phyloP scores from a whole-genome alignment of 257 asterid genomes.

The Solanum etuberosum region DNA sequence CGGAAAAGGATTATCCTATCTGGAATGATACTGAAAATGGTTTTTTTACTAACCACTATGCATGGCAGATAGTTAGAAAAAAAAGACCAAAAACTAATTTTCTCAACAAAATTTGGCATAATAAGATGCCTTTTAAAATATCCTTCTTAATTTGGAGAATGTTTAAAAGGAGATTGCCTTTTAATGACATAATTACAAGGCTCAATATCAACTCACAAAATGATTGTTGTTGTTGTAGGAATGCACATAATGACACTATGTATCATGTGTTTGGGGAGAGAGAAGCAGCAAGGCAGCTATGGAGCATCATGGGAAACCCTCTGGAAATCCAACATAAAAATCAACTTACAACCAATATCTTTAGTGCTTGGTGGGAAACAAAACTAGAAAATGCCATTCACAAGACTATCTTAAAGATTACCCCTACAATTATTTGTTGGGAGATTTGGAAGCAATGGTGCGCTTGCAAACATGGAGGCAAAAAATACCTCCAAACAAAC shows the following conservation, averaged over 20 bases:
- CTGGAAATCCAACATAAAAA: too few species aligned
- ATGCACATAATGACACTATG: too few species aligned
- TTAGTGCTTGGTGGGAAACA: background rate
- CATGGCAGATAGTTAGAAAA: background rate
- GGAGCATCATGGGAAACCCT: too few species aligned
- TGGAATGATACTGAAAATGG: background rate
- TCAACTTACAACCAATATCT: background rate
- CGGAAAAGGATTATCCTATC: background rate
- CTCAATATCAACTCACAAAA: too few species aligned
- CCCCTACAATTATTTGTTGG: background rate
- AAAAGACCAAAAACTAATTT: background rate
- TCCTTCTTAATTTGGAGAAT: background rate
- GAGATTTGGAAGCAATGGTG: background rate
- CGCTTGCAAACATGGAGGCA: background rate
- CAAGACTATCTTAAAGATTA: background rate
- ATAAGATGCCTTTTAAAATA: too few species aligned
- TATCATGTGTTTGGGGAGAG: too few species aligned
- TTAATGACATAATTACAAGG: background rate
- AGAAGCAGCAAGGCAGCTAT: too few species aligned
- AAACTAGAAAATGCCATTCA: background rate
- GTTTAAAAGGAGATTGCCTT: background rate
- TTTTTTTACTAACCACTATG: background rate
- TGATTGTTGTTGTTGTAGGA: too few species aligned
- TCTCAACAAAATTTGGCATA: background rate
- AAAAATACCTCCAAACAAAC: too few species aligned